Evolutionary conservation across 495 filamentous ascomycete genomes (phyloP), one percentile per base, ranked within the genome.

Genomic region (Astrothelium subdiscretum): DNA sequence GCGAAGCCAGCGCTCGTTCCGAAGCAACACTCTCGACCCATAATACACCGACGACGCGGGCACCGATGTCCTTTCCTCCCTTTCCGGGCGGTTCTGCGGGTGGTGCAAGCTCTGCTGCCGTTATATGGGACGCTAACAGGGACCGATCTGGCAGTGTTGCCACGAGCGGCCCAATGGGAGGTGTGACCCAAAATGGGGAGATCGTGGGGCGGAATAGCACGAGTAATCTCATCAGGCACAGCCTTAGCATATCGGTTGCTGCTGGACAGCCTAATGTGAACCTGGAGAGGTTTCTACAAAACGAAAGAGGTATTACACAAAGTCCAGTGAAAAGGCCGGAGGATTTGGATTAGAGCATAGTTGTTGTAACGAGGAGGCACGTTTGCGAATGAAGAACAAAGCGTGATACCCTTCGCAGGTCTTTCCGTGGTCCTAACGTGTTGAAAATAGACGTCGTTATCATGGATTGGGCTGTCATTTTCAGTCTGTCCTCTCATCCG

Each of bases 241-340:
- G 64, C 58, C 48, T 73, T 31, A 68, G 58, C 58, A 59, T 72
- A 29, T 44, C 58, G 27, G 32, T 31, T 65, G 43, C 29, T 38
- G 24, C 51, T 43, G n/a, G 63, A 63, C 24, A 54, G 65, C 35
- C 59, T 52, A 26, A 31, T 51, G 3, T 12, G 5, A 5, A 29
- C 26, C 8, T 29, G 24, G 48, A 54, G n/a, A 12, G 48, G 48
- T 54, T 54, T 29, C 20, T 54, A 8, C 48, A 54, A 11, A 38
- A 59, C 18, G 69, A 70, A 32, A 69, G 68, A 35, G 65, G 65
- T 10, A 62, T 62, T 27, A 66, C 64, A 31, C 32, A 35, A 44
- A 51, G 31, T 48, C 68, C 70, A 3, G 60, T 69, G 11, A 72
- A 72, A 60, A 62, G 70, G 35, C 70, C 69, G 18, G 68, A 71